Conservation (phyloP, 441 rosid species). For the Gossypium trilobum region DNA sequence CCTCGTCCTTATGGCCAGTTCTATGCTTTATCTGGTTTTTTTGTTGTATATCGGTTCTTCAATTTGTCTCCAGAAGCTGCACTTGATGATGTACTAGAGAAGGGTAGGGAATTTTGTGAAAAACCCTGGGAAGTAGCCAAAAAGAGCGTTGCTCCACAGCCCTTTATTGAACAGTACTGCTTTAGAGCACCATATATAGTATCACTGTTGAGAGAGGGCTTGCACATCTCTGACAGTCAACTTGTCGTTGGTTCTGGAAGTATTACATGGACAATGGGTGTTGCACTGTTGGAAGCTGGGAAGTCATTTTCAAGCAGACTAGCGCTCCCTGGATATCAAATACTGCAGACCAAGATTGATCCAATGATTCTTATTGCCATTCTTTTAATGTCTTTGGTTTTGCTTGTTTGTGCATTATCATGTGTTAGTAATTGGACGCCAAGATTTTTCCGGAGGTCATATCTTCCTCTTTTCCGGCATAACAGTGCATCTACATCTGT, state of each 20-base stretch:
- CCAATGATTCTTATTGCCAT: constrained; percentile 49
- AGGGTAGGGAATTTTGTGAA: constrained; percentile 73
- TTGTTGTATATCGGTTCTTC: constrained; percentile 79
- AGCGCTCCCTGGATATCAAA: constrained; percentile 50
- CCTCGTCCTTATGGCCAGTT: constrained; percentile 85
- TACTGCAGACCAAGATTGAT: constrained; percentile 54
- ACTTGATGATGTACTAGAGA: constrained; percentile 86
- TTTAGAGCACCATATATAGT: constrained; percentile 92
- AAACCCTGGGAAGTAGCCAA: constrained; percentile 75
- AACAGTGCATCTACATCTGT: constrained; percentile 56
- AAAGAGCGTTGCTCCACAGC: constrained; percentile 83
- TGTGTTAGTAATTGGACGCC: constrained; percentile 61
- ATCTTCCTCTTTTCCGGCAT: constrained; percentile 75
- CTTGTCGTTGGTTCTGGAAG: constrained; percentile 81
- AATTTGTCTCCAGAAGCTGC: constrained; percentile 71
- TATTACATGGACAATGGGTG: constrained; percentile 97
- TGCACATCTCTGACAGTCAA: constrained; percentile 70
- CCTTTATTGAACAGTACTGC: constrained; percentile 95
- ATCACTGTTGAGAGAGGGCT: constrained; percentile 75
- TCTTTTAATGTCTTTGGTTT: constrained; percentile 52
- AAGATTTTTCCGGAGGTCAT: constrained; percentile 52
- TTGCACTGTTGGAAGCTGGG: constrained; percentile 84
- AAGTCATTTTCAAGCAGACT: constrained; percentile 52
- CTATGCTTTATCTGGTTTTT: constrained; percentile 89
- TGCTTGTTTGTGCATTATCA: constrained; percentile 67